phyloP scores from a whole-genome alignment of 2,329 filamentous ascomycete species.

The Exophiala phaeomuriformis region DNA sequence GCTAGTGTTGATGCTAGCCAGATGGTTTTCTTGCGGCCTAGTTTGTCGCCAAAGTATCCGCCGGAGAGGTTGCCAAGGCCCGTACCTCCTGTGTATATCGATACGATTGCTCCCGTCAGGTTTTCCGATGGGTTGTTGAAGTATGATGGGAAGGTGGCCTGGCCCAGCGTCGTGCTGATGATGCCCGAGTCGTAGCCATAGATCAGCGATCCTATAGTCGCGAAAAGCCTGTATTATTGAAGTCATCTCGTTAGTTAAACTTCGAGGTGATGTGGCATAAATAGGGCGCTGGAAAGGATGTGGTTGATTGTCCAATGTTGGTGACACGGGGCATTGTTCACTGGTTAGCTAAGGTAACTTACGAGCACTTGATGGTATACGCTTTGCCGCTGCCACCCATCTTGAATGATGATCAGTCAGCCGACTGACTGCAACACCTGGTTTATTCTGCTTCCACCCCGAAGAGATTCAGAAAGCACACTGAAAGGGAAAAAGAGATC shows the following conservation, averaged over 20 bases:
- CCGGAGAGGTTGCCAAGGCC: slow-evolving; percentile 16
- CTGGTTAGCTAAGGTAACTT: too few species aligned
- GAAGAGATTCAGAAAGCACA: too few species aligned
- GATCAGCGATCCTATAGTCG: slow-evolving; percentile 27
- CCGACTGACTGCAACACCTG: too few species aligned
- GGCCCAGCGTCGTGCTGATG: slow-evolving; percentile 31
- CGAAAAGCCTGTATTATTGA: neutral
- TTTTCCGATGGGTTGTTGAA: slow-evolving; percentile 24
- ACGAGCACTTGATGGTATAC: too few species aligned
- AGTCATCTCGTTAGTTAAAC: neutral
- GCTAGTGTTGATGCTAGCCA: slow-evolving; percentile 4
- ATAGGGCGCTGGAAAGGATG: too few species aligned
- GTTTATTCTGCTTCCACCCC: too few species aligned
- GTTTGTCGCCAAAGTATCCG: slow-evolving; percentile 3
- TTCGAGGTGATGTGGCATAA: slow-evolving; percentile 30
- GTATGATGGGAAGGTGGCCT: slow-evolving; percentile 29
- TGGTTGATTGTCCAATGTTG: too few species aligned
- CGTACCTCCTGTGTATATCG: slow-evolving; percentile 34
- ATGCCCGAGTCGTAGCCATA: slow-evolving; percentile 33
- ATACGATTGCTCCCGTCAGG: slow-evolving; percentile 33
- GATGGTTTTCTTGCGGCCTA: slow-evolving; percentile 10
- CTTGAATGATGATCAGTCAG: too few species aligned
- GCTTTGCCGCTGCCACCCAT: too few species aligned
- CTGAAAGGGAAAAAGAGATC: too few species aligned
- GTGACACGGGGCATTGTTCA: too few species aligned